Evolutionary conservation across 257 asterid species (phyloP), one percentile per base, ranked within the genome.

Genomic region (Haberlea rhodopensis): DNA sequence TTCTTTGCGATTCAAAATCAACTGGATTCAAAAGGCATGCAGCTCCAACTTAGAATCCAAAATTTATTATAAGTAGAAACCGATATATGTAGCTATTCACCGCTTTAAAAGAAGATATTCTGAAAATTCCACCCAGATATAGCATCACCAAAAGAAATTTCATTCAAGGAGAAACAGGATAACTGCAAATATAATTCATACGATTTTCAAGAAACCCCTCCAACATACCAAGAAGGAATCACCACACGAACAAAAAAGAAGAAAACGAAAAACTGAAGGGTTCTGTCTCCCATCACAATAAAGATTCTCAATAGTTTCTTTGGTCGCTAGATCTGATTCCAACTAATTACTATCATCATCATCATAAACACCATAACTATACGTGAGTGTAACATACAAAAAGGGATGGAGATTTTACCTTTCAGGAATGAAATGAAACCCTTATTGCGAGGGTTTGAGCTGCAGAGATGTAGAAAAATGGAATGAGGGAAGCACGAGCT

Each of bases 261-360:
- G 15, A 31, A 5, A 27, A 9, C 4, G 8, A 25, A 6, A 4
- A 53, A 68, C 13, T 49, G 10, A 23, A 34, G 58, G 62, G 66
- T 46, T 63, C 13, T 55, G 62, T 48, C 29, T 20, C 59, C 22
- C 6, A 68, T 25, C 54, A 63, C 34, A 63, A 68, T 34, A 54
- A 49, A 63, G 26, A 57, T 26, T 43, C 45, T 4, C 49, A 46
- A 55, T 48, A 25, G 55, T 25, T 71, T 27, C 71, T 32, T 22
- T 45, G 28, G 43, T 19, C 54, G 52, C 19, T 10, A 57, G 74
- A 74, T 63, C 71, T 22, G 43, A 43, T 53, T 27, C 43, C 49
- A 51, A 25, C 62, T 15, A 59, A 68, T 34, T 67, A 43, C 19
- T 15, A 43, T 13, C 49, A 43, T 15, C 7, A 43, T 13, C 5